Evolutionary conservation across 495 filamentous ascomycete species (phyloP).

Genomic region (Melanomma pulvis-pyrius): DNA sequence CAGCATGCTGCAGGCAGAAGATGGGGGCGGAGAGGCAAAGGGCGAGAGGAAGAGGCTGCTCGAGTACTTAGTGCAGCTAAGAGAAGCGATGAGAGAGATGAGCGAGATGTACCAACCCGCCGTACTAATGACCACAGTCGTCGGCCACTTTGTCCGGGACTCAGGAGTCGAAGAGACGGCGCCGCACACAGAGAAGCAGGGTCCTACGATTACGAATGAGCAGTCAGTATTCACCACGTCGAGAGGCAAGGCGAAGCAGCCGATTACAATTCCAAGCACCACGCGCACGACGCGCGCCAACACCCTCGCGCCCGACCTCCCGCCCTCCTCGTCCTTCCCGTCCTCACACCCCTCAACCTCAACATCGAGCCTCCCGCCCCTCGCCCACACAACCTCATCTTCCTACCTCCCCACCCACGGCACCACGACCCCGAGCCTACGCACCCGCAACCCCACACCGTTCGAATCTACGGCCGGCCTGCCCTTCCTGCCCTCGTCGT

Average conservation of each 20-base stretch:
- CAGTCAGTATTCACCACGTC: not conserved
- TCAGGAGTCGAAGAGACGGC: not conserved
- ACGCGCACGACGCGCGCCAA: not conserved
- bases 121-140: conserved; percentile 15
- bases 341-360: not conserved
- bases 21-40: not conserved
- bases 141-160: conserved; percentile 17
- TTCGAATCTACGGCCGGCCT: not conserved
- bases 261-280: not conserved
- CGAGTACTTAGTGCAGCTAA: conserved; percentile 2
- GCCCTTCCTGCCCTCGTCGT: conserved; percentile 16
- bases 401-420: not conserved
- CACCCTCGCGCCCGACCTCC: not conserved
- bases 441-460: not conserved
- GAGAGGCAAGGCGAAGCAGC: not conserved
- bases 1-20: conserved; percentile 6
- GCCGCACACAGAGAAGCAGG: not conserved
- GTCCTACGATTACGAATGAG: not conserved
- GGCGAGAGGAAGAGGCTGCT: not conserved
- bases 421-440: not conserved
- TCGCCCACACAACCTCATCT: not conserved
- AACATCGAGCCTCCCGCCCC: not conserved
- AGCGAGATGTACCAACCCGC: conserved; percentile 26
- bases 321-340: not conserved
- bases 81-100: conserved; percentile 13